These are phyloP conservation scores for Lepidium campestre DNA, from an alignment of 441 rosid species.

Conservation along the genomic window DNA sequence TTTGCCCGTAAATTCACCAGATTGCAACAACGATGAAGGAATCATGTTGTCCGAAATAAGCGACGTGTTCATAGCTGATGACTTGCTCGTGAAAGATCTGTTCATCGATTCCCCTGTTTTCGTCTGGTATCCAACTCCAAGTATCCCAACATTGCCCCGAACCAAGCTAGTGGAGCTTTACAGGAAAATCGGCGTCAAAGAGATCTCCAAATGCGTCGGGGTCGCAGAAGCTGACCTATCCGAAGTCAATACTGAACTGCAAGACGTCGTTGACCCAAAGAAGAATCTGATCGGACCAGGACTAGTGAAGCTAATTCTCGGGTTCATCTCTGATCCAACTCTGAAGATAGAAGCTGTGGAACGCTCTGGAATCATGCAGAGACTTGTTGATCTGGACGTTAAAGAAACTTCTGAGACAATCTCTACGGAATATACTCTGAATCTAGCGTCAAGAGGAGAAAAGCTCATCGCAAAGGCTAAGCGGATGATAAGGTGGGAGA, in stretches of 20 bases:
- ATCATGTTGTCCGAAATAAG: conserved; percentile 32
- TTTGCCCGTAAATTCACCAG: conserved; percentile 42
- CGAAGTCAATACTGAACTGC: conserved; percentile 18
- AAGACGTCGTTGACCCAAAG: neutral
- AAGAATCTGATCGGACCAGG: conserved; percentile 25
- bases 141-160: conserved; percentile 34
- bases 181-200: conserved; percentile 49
- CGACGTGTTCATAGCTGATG: conserved; percentile 68
- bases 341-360: conserved; percentile 37
- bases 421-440: conserved; percentile 32
- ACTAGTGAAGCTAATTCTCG: conserved; percentile 50
- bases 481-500: conserved; percentile 59
- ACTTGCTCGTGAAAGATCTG: conserved; percentile 51
- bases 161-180: conserved; percentile 45
- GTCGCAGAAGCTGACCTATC: conserved; percentile 30
- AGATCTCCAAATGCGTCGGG: conserved; percentile 46
- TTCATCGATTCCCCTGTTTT: conserved; percentile 43
- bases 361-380: conserved; percentile 41
- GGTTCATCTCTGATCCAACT: conserved; percentile 46
- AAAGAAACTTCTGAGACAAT: conserved; percentile 39
- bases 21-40: conserved; percentile 15
- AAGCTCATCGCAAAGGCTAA: conserved; percentile 20
- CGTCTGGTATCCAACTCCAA: conserved; percentile 66
- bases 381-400: conserved; percentile 36
- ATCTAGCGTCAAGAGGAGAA: conserved; percentile 35